Evolutionary conservation across 192 early-diverging fungal species (phyloP).

Genomic region (Gaertneriomyces semiglobifer): DNA sequence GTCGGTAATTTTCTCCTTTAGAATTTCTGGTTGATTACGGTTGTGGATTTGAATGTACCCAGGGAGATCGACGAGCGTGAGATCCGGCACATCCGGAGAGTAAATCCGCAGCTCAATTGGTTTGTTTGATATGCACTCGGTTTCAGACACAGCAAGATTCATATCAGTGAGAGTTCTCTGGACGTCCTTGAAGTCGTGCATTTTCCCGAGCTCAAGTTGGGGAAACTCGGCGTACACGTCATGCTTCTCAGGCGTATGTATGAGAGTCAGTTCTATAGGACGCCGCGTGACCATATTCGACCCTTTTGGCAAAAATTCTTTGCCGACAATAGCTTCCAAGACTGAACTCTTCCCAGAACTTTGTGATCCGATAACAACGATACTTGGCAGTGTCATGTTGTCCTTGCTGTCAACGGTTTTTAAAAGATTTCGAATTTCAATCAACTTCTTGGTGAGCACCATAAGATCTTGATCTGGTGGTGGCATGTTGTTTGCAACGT

Average conservation of each 20-base stretch:
- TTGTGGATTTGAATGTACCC: slow-evolving; percentile 96
- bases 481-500: slow-evolving; percentile 40
- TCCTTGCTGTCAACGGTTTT: slow-evolving; percentile 76
- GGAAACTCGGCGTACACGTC: slow-evolving; percentile 55
- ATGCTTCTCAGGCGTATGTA: slow-evolving; percentile 71
- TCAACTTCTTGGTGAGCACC: slow-evolving; percentile 87
- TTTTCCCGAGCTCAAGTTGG: slow-evolving; percentile 68
- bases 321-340: slow-evolving; percentile 91
- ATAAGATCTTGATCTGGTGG: slow-evolving; percentile 77
- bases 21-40: slow-evolving; percentile 93
- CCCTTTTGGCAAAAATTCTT: slow-evolving; percentile 95
- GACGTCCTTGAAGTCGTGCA: slow-evolving; percentile 83
- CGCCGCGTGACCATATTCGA: slow-evolving; percentile 92
- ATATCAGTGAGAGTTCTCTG: slow-evolving; percentile 92
- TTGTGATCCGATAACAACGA: slow-evolving; percentile 55
- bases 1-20: slow-evolving; percentile 95
- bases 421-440: slow-evolving; percentile 91
- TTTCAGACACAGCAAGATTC: slow-evolving; percentile 90
- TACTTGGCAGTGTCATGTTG: slow-evolving; percentile 79
- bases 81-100: slow-evolving; percentile 93
- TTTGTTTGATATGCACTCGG: slow-evolving; percentile 86
- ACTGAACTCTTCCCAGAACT: slow-evolving; percentile 89
- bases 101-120: slow-evolving; percentile 96
- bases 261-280: slow-evolving; percentile 93
- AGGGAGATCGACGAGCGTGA: slow-evolving; percentile 96